Base-by-base conservation (phyloP, 208 protist genomes). In the Trypanosoma boissoni region DNA sequence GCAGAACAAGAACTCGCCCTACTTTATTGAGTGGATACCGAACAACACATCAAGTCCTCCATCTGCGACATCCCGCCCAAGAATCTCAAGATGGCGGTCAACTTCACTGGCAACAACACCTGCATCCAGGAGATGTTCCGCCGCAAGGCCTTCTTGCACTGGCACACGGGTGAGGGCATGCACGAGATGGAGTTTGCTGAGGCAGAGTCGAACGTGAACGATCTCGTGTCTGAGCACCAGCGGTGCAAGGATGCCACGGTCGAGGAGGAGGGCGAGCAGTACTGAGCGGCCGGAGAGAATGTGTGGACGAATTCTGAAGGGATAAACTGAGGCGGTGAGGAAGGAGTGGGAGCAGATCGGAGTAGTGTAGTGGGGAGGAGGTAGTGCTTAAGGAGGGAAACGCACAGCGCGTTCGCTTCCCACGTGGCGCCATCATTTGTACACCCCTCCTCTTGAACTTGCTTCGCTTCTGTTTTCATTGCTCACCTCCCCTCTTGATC, bases 141-240 rank as follows among this genome's bases (percentile, higher is more conserved):
- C 60, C 76, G 95, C 64, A 99, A 99, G 83, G 98, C 98, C 58
- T 99, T 99, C 91, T 81, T 99, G 29, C 98, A 99, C 88, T 99
- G 98, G 98, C 99, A 99, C 89, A 98, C 96, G 45, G 92, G 94
- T 43, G 97, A 98, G 82, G 85, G 85, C 48, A 92, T 92, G 85
- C 82, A 92, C 65, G 83, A 90, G 69, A 86, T 85, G 73, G 85
- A 90, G 69, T 93, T 93, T 70, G 80, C 88, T 20, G 96, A 98
- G 79, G 92, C 93, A 23, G 91, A 96, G 72, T 92, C 83, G 57
- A 96, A 98, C 81, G 93, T 98, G 76, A 94, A 90, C 80, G 96
- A 97, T 59, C 78, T 98, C 45, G 83, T 94, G 24, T 87, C 75
- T 37, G 95, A 98, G 77, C 98, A 98, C 77, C 84, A 98, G 86